These are phyloP conservation scores for Pulveroboletus sp. DNA, from an alignment of 768 basidiomycete genomes.

Conservation along the genomic window DNA sequence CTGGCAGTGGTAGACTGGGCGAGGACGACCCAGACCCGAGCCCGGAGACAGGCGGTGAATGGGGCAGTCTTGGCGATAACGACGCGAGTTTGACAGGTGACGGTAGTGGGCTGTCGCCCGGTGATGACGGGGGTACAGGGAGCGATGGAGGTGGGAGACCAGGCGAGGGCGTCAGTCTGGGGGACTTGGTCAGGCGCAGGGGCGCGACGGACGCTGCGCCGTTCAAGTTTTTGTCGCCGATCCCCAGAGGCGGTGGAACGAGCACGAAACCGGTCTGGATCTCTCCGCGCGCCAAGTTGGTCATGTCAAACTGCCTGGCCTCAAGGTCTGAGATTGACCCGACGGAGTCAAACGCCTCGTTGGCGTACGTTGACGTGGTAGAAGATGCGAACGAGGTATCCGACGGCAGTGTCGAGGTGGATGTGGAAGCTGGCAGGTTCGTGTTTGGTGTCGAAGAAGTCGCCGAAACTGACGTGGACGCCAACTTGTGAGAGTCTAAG, in stretches of 20 bases:
- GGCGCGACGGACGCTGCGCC: slow-evolving; percentile 19
- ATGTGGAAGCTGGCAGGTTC: slow-evolving; percentile 11
- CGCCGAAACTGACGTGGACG: slow-evolving; percentile 8
- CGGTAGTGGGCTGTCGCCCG: too few species aligned
- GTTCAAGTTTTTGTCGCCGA: slow-evolving; percentile 8
- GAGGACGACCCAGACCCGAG: slow-evolving; percentile 15
- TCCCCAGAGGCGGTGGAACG: slow-evolving; percentile 21
- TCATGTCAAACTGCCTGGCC: slow-evolving; percentile 15
- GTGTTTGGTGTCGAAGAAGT: slow-evolving; percentile 2
- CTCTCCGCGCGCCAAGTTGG: slow-evolving; percentile 6
- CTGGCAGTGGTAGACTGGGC: slow-evolving; percentile 18
- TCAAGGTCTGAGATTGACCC: slow-evolving; percentile 24
- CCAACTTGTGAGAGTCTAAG: background rate
- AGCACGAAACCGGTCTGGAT: slow-evolving; percentile 19
- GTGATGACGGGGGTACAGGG: background rate
- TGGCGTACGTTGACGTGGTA: slow-evolving; percentile 12
- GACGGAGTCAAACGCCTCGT: slow-evolving; percentile 14
- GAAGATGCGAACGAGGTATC: slow-evolving; percentile 14
- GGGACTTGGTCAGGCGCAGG: slow-evolving; percentile 25
- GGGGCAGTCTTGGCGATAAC: slow-evolving; percentile 5
- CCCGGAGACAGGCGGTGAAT: slow-evolving; percentile 6
- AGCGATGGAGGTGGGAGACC: slow-evolving; percentile 15
- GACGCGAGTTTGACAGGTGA: slow-evolving; percentile 9
- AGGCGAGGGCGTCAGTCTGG: slow-evolving; percentile 18
- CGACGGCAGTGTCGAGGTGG: slow-evolving; percentile 11